Conservation (phyloP, 352 stramenopile genomes). For the Pythium aristosporum region DNA sequence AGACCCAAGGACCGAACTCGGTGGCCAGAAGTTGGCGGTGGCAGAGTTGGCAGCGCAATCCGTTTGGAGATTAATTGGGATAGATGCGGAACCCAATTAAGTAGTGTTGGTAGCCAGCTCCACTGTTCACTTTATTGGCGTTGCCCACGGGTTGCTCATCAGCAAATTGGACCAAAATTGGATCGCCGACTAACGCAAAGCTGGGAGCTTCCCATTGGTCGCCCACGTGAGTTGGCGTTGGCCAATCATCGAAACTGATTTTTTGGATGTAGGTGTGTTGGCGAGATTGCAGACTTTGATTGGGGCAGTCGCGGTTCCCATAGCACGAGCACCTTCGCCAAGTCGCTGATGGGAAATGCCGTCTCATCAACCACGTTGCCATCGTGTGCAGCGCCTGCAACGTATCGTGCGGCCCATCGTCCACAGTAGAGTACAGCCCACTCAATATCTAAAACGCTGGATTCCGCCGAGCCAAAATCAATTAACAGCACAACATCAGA, state of each 20-base stretch:
- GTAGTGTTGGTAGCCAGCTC: too few relatives aligned
- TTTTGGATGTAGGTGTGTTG: conserved; percentile 1
- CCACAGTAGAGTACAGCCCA: too few relatives aligned
- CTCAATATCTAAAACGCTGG: too few relatives aligned
- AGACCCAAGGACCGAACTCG: background rate
- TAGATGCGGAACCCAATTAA: too few relatives aligned
- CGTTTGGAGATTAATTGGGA: too few relatives aligned
- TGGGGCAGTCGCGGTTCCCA: background rate
- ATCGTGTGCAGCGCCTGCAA: background rate
- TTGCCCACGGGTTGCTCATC: too few relatives aligned
- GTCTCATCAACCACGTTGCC: conserved; percentile 1
- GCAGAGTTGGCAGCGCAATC: background rate
- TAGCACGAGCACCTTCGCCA: background rate
- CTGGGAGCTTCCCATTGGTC: conserved; percentile 6
- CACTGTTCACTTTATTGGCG: too few relatives aligned
- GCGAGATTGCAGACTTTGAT: background rate
- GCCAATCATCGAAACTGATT: background rate
- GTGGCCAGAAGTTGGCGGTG: background rate
- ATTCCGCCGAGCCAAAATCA: background rate
- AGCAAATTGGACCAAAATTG: too few relatives aligned
- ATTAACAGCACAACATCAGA: too few relatives aligned
- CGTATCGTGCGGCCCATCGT: background rate
- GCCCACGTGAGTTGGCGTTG: background rate
- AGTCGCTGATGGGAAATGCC: background rate
- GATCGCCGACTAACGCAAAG: background rate